These are phyloP conservation scores for Aspergillus nidulans DNA, from an alignment of 495 filamentous ascomycete genomes.

Conservation along the genomic window DNA sequence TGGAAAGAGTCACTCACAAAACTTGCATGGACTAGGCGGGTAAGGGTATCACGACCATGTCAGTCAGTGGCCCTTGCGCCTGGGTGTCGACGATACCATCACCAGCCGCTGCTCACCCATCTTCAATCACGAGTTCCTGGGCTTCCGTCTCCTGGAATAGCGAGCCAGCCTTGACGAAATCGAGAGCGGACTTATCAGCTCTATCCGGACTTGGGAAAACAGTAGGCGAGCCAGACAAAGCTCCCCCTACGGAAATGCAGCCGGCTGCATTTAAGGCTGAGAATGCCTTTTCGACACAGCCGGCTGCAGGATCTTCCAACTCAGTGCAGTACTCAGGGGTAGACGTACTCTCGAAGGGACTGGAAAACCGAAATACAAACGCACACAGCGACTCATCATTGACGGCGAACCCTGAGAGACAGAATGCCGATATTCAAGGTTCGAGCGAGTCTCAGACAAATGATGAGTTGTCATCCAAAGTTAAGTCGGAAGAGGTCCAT, in stretches of 20 bases:
- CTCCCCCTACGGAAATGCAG: conserved; percentile 29
- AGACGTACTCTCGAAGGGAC: conserved; percentile 10
- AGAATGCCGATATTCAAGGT: conserved; percentile 18
- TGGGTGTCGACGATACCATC: conserved; percentile 39
- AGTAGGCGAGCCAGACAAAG: conserved; percentile 16
- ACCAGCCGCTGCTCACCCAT: conserved; percentile 32
- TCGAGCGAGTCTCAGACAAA: conserved; percentile 14
- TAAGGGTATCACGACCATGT: conserved; percentile 31
- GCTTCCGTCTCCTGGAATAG: conserved; percentile 30
- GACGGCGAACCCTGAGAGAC: conserved; percentile 15
- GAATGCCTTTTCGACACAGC: conserved; percentile 28
- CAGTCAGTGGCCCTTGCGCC: conserved; percentile 40
- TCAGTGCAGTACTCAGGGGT: conserved; percentile 19
- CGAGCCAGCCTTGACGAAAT: conserved; percentile 24
- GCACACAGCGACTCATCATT: conserved; percentile 9
- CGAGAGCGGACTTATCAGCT: conserved; percentile 22
- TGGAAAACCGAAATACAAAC: conserved; percentile 9
- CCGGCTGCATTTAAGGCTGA: conserved; percentile 30
- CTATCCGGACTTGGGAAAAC: conserved; percentile 22
- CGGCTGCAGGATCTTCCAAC: conserved; percentile 14
- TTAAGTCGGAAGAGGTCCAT: conserved; percentile 18
- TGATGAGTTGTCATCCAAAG: conserved; percentile 18
- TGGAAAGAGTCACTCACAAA: not conserved
- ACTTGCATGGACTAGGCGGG: conserved; percentile 19
- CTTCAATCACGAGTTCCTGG: conserved; percentile 32